Percentiles rank a stretch among this genome's conserved stretches.
These are phyloP conservation scores for Neoarthrinium moseri DNA, from an alignment of 2,329 filamentous ascomycete species.

Conservation along the genomic window DNA sequence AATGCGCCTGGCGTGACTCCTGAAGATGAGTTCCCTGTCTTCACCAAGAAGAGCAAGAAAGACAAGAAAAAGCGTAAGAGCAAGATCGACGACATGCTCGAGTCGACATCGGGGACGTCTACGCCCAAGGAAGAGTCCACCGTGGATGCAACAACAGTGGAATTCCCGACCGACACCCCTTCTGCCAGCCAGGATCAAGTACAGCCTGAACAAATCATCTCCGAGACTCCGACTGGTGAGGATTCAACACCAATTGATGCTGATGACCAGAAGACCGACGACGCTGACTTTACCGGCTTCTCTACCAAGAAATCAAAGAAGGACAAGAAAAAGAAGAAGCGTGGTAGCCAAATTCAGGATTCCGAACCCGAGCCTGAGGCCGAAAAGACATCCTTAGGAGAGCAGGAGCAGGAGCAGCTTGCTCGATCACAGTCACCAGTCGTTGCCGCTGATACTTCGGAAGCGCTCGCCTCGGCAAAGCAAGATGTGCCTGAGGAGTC, in stretches of 20 bases:
- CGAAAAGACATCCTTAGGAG: neutral
- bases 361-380: neutral
- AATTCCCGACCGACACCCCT: slow-evolving; percentile 6
- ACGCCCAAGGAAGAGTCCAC: slow-evolving; percentile 9
- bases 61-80: slow-evolving; percentile 22
- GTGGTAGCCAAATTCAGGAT: slow-evolving; percentile 6
- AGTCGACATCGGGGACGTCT: slow-evolving; percentile 12
- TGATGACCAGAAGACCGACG: slow-evolving; percentile 3
- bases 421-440: neutral
- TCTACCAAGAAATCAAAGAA: slow-evolving; percentile 27
- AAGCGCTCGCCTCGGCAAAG: neutral
- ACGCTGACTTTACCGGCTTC: neutral
- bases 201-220: slow-evolving; percentile 5
- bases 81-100: slow-evolving; percentile 17
- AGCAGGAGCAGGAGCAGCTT: neutral
- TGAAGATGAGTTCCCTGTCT: slow-evolving; percentile 17
- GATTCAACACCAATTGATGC: slow-evolving; percentile 12
- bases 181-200: slow-evolving; percentile 8
- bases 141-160: slow-evolving; percentile 6
- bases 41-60: slow-evolving; percentile 29
- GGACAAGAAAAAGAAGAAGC: slow-evolving; percentile 31
- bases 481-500: neutral
- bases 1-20: slow-evolving; percentile 7
- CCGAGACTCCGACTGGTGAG: slow-evolving; percentile 7
- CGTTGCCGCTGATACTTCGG: neutral